Base-by-base conservation (phyloP, 306 rosid species). In the Prunus fruticosa region DNA sequence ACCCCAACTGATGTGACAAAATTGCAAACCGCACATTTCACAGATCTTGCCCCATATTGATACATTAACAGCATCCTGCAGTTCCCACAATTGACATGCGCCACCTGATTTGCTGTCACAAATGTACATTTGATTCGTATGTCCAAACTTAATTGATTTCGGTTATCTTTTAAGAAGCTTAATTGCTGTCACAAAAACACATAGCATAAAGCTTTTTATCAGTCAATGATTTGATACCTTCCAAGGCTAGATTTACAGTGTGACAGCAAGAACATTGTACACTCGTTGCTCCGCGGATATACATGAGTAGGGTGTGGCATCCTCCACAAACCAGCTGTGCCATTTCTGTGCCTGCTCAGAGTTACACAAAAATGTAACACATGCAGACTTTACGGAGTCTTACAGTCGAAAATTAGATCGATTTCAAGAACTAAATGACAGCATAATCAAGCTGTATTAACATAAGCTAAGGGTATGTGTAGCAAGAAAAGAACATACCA, bases 201-300 rank as follows among this genome's bases (percentile, higher is more conserved):
- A 38, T 38, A n/a, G 28, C 27, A 32, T 3, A 34, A 19, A 23
- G 27, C 10, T 8, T 2, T 41, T 22, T 5, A 60, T 1, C 22
- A 12, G 9, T 23, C 25, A 68, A 51, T 62, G 72, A 65, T 64
- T 79, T 15, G 53, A 71, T 86, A 95, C 99, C 99, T 92, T 96
- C 99, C 78, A 96, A 54, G 34, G 99, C 99, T 75, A 96, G 90
- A 86, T 96, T 92, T 69, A 92, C 98, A 0, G 97, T 96, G 89
- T 96, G 97, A 77, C 99, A 96, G 85, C 99, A 96, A 72, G 99
- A 96, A 77, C 99, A 96, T 82, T 96, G 97, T 1, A 96, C 99
- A 19, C 97, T 96, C 16, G 99, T 92, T 6, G 98, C 99, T 49
- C 99, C 98, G 0, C 97, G 93, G 45, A 96, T 90, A 87, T 92